Conservation (phyloP, 2,329 filamentous ascomycete species). For the Rhynchosporium graminicola region DNA sequence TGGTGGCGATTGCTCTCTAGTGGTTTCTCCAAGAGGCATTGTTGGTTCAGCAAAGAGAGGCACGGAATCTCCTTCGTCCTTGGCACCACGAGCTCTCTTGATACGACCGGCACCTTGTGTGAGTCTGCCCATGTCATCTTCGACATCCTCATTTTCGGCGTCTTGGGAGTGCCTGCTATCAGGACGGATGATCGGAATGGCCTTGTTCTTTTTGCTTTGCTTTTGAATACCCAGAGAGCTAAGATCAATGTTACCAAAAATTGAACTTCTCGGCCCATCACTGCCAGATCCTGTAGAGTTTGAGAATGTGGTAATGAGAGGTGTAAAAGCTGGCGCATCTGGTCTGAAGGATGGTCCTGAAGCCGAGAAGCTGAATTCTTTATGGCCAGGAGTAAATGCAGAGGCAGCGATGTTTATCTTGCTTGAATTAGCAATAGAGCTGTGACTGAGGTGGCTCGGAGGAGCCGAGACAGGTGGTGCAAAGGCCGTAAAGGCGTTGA, state of each 20-base stretch:
- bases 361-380: conserved; percentile 68
- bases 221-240: conserved; percentile 63
- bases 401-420: conserved; percentile 71
- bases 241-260: conserved; percentile 71
- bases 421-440: conserved; percentile 38
- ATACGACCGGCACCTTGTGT: conserved; percentile 66
- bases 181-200: conserved; percentile 76
- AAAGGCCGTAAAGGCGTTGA: conserved; percentile 30
- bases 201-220: conserved; percentile 73
- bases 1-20: conserved; percentile 38
- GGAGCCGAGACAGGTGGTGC: conserved; percentile 43
- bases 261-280: conserved; percentile 49
- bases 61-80: conserved; percentile 69
- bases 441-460: conserved; percentile 35
- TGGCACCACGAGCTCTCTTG: conserved; percentile 71
- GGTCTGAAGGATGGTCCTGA: conserved; percentile 71
- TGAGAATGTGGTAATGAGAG: conserved; percentile 48
- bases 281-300: conserved; percentile 51
- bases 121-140: conserved; percentile 62
- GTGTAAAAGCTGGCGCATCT: conserved; percentile 76
- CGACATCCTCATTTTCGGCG: conserved; percentile 44
- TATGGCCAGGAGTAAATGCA: conserved; percentile 67
- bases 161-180: conserved; percentile 51
- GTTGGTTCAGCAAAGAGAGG: conserved; percentile 69
- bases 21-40: conserved; percentile 41